Evolutionary conservation across 2,329 filamentous ascomycete genomes (phyloP).

Genomic region (Colletotrichum musicola): DNA sequence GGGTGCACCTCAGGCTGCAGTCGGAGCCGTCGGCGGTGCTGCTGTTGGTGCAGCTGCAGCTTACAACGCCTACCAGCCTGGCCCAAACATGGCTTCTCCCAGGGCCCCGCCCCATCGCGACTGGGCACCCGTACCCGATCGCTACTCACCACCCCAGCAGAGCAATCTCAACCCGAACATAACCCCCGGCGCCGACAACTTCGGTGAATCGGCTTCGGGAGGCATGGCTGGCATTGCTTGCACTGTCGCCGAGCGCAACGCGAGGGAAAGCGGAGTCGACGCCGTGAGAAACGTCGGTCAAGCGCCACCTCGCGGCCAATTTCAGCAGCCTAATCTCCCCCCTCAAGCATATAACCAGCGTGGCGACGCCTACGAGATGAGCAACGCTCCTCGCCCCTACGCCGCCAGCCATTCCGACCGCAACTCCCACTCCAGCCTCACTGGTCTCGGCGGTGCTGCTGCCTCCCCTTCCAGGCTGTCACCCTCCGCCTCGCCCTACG

Average conservation of each 20-base stretch:
- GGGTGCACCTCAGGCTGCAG: slow-evolving; percentile 40
- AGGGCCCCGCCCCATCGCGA: slow-evolving; percentile 31
- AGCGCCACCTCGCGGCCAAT: slow-evolving; percentile 42
- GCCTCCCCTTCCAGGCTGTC: slow-evolving; percentile 51
- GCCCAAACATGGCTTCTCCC: slow-evolving; percentile 25
- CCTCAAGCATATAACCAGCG: slow-evolving; percentile 40
- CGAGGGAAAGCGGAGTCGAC: slow-evolving; percentile 74
- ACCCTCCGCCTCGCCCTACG: slow-evolving; percentile 64
- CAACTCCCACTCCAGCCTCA: slow-evolving; percentile 58
- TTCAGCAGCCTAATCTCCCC: slow-evolving; percentile 39
- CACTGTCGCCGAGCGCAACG: slow-evolving; percentile 73
- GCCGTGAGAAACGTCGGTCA: slow-evolving; percentile 62
- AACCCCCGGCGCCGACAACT: slow-evolving; percentile 77
- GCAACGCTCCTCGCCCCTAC: slow-evolving; percentile 26
- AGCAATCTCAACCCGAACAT: slow-evolving; percentile 52
- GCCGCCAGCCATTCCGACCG: slow-evolving; percentile 45
- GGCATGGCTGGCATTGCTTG: slow-evolving; percentile 78
- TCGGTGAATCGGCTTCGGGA: slow-evolving; percentile 71
- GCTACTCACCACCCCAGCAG: slow-evolving; percentile 30
- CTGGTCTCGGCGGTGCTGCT: slow-evolving; percentile 52
- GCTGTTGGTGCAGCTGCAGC: slow-evolving; percentile 42
- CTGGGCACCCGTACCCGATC: slow-evolving; percentile 27
- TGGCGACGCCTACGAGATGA: slow-evolving; percentile 43
- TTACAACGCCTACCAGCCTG: slow-evolving; percentile 34
- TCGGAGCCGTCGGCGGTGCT: slow-evolving; percentile 42